These are phyloP conservation scores for Lasiodiplodia hormozganensis DNA, from an alignment of 2,329 filamentous ascomycete genomes.

Conservation along the genomic window DNA sequence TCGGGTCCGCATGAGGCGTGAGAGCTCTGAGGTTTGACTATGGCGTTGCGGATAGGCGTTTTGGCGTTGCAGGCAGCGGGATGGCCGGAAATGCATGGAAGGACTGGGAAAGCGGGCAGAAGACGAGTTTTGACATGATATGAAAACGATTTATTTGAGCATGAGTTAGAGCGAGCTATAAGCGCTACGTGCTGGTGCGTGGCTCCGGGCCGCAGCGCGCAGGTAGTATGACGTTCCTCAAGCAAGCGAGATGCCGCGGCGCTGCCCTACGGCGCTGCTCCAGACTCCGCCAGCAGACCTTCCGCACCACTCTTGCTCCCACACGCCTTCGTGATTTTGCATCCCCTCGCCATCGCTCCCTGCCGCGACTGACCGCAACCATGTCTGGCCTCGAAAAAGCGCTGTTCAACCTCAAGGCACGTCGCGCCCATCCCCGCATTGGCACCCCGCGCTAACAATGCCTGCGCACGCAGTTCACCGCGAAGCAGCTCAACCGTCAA, in stretches of 20 bases:
- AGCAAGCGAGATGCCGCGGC: slow-evolving; percentile 14
- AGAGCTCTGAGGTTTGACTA: slow-evolving; percentile 6
- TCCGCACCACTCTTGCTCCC: background rate
- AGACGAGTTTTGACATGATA: slow-evolving; percentile 4
- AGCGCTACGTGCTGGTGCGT: background rate
- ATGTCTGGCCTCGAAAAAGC: slow-evolving; percentile 70
- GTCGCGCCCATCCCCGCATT: slow-evolving; percentile 30
- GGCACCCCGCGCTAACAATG: slow-evolving; percentile 35
- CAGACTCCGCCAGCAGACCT: slow-evolving; percentile 16
- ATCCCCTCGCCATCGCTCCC: background rate
- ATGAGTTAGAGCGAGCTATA: background rate
- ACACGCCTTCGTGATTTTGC: background rate
- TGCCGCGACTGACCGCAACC: background rate
- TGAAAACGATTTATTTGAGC: slow-evolving; percentile 6
- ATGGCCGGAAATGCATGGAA: slow-evolving; percentile 6
- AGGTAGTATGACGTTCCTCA: slow-evolving; percentile 23
- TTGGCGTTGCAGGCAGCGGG: slow-evolving; percentile 21
- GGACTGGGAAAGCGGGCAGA: slow-evolving; percentile 7
- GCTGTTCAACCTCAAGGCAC: slow-evolving; percentile 67
- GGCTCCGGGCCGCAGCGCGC: slow-evolving; percentile 9
- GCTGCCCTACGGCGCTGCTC: slow-evolving; percentile 2
- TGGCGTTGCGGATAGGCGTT: slow-evolving; percentile 28
- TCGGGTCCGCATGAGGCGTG: slow-evolving; percentile 51
- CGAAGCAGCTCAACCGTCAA: slow-evolving; percentile 68
- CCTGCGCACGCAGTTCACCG: slow-evolving; percentile 59